Base-by-base conservation (phyloP, 1,284 basidiomycete species). In the Xanthoconium separans region DNA sequence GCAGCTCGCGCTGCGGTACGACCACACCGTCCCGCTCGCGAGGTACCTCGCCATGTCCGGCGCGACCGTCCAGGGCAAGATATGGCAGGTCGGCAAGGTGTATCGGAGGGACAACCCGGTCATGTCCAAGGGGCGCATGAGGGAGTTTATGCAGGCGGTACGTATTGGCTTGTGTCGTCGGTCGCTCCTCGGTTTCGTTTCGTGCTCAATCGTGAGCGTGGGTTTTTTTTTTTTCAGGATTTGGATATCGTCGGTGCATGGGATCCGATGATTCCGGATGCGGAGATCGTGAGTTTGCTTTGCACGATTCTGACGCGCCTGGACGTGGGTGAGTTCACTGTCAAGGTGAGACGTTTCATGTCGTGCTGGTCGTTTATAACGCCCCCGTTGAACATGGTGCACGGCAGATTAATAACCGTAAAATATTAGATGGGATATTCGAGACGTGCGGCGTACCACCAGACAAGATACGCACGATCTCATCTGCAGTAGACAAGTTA, bases 81-180 rank as follows among this genome's bases (percentile, higher is more conserved):
- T 98, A 34, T 99, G 95, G 85, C 96, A 99, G 74, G 89, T 99
- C 51, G 95, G 95, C 30, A 99, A 99, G 75, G 96, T 99, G 24
- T 99, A 99, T 74, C 80, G 97, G 59, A 77, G 97, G 68, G 96
- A 99, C 73, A 95, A 91, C 66, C 96, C 97, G 1, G 95, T 96
- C 55, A 95, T 99, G 91, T 90, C 88, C 50, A 99, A 99, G 75
- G 96, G 96, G 5, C 82, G 96, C 37, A 98, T 99, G 94, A 83
- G 96, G 58, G 96, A 99, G 76, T 99, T 99, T 70, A 95, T 93
- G 69, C 96, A 99, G 75, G 98, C 96, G 60, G 93, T 95, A 63
- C 65, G 87, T 79, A 10, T 6, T 15, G 3, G 18, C 1, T 30
- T 9, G 13, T 2, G 22, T 13, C 18, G 34, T 37, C 3, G n/a